Evolutionary conservation across 768 basidiomycete species (phyloP).

Genomic region (Leucosporidium yakuticum): DNA sequence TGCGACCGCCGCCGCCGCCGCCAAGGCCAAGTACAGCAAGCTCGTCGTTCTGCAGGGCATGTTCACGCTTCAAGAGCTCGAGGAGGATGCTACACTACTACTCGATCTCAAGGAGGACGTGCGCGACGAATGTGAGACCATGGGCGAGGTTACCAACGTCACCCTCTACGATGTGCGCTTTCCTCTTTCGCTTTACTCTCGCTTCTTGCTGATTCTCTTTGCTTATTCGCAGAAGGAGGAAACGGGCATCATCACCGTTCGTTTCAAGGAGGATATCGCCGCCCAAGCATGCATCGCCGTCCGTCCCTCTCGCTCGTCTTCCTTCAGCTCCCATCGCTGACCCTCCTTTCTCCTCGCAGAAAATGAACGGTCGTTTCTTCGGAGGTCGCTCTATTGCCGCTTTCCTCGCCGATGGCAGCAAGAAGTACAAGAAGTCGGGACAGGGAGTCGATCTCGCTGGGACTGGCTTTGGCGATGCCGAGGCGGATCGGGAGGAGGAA

Average conservation of each 20-base stretch:
- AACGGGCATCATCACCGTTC: constrained; percentile 92
- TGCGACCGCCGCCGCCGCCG: constrained; percentile 4
- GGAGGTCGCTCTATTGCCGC: constrained; percentile 77
- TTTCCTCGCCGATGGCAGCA: constrained; percentile 66
- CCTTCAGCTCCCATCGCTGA: neutral
- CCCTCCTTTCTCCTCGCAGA: constrained; percentile 49
- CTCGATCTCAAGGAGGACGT: constrained; percentile 96
- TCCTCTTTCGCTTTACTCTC: neutral
- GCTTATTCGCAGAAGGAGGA: constrained; percentile 64
- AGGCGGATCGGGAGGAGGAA: neutral
- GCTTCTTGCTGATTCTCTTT: neutral
- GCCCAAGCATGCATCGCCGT: constrained; percentile 89
- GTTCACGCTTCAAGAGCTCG: constrained; percentile 81
- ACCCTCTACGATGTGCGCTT: constrained; percentile 82
- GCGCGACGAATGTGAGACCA: constrained; percentile 77
- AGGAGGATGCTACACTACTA: constrained; percentile 73
- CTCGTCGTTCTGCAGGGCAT: constrained; percentile 92
- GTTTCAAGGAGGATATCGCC: constrained; percentile 84
- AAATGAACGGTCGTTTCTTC: constrained; percentile 92
- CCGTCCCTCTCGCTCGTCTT: constrained; percentile 41
- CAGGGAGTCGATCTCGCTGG: constrained; percentile 10
- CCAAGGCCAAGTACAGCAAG: constrained; percentile 50
- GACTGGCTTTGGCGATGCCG: neutral
- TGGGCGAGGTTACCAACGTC: constrained; percentile 94
- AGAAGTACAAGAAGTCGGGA: constrained; percentile 28